Conservation (phyloP, 257 asterid genomes). For the Solanum etuberosum region DNA sequence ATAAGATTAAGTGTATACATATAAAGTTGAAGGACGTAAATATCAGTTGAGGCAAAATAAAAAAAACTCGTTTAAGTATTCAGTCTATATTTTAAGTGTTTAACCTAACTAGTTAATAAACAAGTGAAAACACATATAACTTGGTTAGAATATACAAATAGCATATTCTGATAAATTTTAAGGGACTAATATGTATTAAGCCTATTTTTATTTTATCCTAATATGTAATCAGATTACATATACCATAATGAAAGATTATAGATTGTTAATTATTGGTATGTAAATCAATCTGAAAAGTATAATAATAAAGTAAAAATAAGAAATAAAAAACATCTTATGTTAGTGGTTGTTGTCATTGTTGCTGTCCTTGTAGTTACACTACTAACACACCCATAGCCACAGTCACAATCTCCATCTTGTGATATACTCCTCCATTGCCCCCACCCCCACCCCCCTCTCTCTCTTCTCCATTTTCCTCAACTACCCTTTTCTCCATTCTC, state of each 20-base stretch:
- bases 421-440: not conserved
- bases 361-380: slow-evolving; percentile 37
- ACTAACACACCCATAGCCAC: not conserved
- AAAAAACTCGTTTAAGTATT: not conserved
- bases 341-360: slow-evolving; percentile 30
- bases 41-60: no score
- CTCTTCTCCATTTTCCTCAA: slow-evolving; percentile 42
- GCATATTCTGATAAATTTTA: not conserved
- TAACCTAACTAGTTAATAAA: no score
- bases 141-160: no score
- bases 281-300: not conserved
- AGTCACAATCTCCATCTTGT: not conserved
- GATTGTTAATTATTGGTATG: not conserved
- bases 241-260: not conserved
- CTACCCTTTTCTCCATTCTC: slow-evolving; percentile 37
- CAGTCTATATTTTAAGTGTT: no score
- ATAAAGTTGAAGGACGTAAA: not conserved
- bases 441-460: not conserved
- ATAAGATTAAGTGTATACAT: no score
- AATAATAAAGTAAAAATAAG: not conserved
- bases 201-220: not conserved
- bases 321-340: not conserved
- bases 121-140: no score
- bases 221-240: not conserved
- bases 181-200: not conserved